A percentile compares a stretch with the other conserved stretches of the same genome.
phyloP scores from a whole-genome alignment of 2,329 filamentous ascomycete genomes.

The Ascocoryne sarcoides region DNA sequence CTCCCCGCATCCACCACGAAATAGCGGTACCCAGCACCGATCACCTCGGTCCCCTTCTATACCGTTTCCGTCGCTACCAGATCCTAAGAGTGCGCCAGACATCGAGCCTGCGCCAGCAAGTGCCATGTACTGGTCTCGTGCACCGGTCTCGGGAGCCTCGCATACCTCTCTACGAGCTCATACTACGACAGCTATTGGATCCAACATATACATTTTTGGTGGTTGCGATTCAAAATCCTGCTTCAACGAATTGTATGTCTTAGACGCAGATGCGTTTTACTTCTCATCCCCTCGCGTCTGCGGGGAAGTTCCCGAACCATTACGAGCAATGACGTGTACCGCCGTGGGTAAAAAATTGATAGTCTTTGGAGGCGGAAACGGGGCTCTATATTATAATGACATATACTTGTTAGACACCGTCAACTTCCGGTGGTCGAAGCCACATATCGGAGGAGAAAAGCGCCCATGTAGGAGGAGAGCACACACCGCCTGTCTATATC shows the following conservation, averaged over 20 bases:
- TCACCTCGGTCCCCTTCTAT: constrained; percentile 32
- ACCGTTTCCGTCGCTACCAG: constrained; percentile 48
- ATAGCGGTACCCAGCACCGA: constrained; percentile 16
- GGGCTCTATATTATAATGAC: constrained; percentile 63
- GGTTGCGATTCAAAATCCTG: constrained; percentile 58
- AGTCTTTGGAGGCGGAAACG: constrained; percentile 61
- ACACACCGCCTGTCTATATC: constrained; percentile 63
- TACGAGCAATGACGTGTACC: constrained; percentile 65
- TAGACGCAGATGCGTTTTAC: constrained; percentile 62
- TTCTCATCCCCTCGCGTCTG: constrained; percentile 58
- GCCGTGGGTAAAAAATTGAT: constrained; percentile 63
- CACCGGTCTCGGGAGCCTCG: constrained; percentile 52
- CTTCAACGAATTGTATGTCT: constrained; percentile 61
- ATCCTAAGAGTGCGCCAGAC: constrained; percentile 47
- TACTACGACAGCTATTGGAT: constrained; percentile 57
- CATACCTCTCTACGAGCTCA: constrained; percentile 57
- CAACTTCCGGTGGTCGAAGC: constrained; percentile 58
- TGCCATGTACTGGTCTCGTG: constrained; percentile 65
- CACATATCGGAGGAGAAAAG: constrained; percentile 47
- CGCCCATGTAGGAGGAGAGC: constrained; percentile 54
- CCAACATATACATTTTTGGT: constrained; percentile 60
- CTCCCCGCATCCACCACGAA: constrained; percentile 19
- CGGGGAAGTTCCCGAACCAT: constrained; percentile 54
- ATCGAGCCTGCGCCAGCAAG: constrained; percentile 55
- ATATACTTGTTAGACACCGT: constrained; percentile 64